Evolutionary conservation across 2,329 filamentous ascomycete genomes (phyloP).

Genomic region (Xylariales sp.): DNA sequence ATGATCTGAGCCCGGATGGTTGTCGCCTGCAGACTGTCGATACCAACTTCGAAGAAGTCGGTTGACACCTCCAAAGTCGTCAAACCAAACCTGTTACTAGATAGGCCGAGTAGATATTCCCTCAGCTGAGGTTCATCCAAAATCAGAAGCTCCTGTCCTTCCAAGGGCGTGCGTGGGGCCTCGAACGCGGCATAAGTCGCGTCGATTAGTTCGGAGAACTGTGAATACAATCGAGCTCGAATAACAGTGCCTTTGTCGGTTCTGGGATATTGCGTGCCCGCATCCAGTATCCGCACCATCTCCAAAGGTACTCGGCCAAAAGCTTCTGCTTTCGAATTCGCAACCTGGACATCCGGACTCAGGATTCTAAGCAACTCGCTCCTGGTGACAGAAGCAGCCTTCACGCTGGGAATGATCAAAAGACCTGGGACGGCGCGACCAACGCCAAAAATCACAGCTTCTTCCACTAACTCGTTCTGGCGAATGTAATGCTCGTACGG

Average conservation of each 20-base stretch:
- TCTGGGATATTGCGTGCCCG: constrained; percentile 39
- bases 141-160: constrained; percentile 8
- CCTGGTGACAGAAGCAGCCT: constrained; percentile 21
- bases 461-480: constrained; percentile 26
- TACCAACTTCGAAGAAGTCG: constrained; percentile 39
- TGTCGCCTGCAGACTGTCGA: constrained; percentile 43
- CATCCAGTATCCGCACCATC: constrained; percentile 38
- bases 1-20: constrained; percentile 38
- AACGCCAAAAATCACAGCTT: constrained; percentile 29
- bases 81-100: constrained; percentile 27
- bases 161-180: neutral
- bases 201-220: constrained; percentile 12
- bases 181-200: constrained; percentile 26
- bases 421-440: constrained; percentile 27
- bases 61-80: constrained; percentile 23
- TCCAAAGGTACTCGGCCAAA: constrained; percentile 16
- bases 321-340: constrained; percentile 12
- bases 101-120: constrained; percentile 26
- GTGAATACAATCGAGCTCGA: constrained; percentile 27
- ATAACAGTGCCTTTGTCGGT: constrained; percentile 57
- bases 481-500: constrained; percentile 29
- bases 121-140: constrained; percentile 21
- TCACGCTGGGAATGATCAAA: constrained; percentile 25
- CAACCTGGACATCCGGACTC: neutral
- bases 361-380: constrained; percentile 31